Base-by-base conservation (phyloP, 495 filamentous ascomycete genomes). In the Neurospora sp. region DNA sequence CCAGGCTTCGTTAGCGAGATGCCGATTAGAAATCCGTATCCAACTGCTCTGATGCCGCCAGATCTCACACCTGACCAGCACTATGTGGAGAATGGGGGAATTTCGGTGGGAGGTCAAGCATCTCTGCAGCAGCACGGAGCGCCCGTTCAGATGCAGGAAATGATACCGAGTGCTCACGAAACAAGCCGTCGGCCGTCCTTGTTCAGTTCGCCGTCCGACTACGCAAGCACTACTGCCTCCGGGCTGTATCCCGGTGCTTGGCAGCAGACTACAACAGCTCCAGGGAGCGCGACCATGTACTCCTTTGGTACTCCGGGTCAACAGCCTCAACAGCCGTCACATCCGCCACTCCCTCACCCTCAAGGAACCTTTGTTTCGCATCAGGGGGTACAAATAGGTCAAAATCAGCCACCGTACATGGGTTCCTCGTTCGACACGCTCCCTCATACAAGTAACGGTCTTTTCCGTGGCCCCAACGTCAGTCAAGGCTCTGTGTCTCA, bases 121-220 rank as follows among this genome's bases (percentile, higher is more conserved):
- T 53, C 78, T 16, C 71, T 77, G 10, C 78, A 77, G 17, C 38
- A 74, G 6, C 69, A 75, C 40, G 70, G 76, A 22, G 71, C 53
- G 53, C 53, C 75, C 39, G 69, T 84, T 20, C 73, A 79, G 8
- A 70, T 83, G 31, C 76, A 77, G 37, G 81, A 84, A 8, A 75
- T 82, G 73, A 79, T 83, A n/a, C 68, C 80, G 0, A 81, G 69
- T 48, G 71, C 79, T 2, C 82, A 84, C 65, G 81, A 81, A 40
- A 68, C 76, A 0, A 76, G 76, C 35, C 76, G 82, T 68, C 75
- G 83, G 16, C 76, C 79, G 22, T 80, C 80, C 1, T 72, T 83
- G 41, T 83, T 79, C 74, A 77, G 75, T 31, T 73, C 81, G 0
- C 76, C 77, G 0, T 53, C 81, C 8, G 83, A 83, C 14, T 84